Conservation (phyloP, 1,139 yeast species). For the Maudiozyma humilis region DNA sequence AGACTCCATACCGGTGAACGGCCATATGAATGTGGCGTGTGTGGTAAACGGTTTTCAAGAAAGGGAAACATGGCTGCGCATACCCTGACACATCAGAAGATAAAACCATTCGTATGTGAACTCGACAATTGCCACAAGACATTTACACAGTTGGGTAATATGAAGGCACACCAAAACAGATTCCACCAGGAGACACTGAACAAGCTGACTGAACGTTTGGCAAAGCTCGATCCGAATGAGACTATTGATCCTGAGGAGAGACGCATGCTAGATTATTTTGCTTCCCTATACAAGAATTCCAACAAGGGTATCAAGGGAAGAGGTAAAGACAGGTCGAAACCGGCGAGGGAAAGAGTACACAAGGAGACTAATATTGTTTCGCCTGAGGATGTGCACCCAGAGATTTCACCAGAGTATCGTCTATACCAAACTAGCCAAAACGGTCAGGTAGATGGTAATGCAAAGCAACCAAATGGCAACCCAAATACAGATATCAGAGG, state of each 20-base stretch:
- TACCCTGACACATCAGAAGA: slow-evolving; percentile 66
- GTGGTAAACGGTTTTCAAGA: slow-evolving; percentile 70
- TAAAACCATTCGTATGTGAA: slow-evolving; percentile 72
- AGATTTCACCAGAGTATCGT: slow-evolving; percentile 1
- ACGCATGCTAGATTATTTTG: slow-evolving; percentile 66
- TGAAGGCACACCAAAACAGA: slow-evolving; percentile 88
- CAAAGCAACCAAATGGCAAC: not conserved
- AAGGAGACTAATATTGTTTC: slow-evolving; percentile 1
- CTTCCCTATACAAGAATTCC: slow-evolving; percentile 73
- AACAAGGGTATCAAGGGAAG: slow-evolving; percentile 89
- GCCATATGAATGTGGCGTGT: slow-evolving; percentile 69
- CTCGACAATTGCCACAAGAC: slow-evolving; percentile 77
- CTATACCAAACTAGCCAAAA: not conserved
- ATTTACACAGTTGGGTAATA: slow-evolving; percentile 85
- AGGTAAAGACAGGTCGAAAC: slow-evolving; percentile 42
- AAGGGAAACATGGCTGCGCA: slow-evolving; percentile 90
- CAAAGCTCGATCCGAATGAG: slow-evolving; percentile 42
- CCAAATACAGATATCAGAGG: not conserved
- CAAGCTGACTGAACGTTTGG: slow-evolving; percentile 52
- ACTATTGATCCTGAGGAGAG: slow-evolving; percentile 56
- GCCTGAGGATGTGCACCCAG: not conserved
- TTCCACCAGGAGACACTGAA: slow-evolving; percentile 70
- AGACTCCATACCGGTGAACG: slow-evolving; percentile 88
- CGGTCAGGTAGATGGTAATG: not conserved
- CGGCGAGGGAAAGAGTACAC: not conserved